Percentiles rank a stretch among this genome's conserved stretches.
These are phyloP conservation scores for Sporothrix mexicana DNA, from an alignment of 2,329 filamentous ascomycete genomes.

Conservation along the genomic window DNA sequence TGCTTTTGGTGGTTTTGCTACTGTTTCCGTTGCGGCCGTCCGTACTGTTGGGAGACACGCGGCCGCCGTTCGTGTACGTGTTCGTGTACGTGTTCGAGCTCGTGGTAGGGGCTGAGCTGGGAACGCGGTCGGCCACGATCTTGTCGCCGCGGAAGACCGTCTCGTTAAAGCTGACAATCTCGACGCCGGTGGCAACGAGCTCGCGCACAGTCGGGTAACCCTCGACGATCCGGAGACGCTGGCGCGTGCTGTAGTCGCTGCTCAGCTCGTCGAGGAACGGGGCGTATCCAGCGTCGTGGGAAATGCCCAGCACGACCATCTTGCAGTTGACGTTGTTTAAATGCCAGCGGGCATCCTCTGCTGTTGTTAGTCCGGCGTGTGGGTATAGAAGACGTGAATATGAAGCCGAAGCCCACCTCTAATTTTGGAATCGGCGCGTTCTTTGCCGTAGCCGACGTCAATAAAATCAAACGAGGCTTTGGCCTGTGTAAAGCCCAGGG, in stretches of 20 bases:
- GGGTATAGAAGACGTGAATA: neutral
- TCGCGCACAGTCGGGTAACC: slow-evolving; percentile 58
- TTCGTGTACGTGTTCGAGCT: too few species aligned
- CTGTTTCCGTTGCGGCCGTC: slow-evolving; percentile 30
- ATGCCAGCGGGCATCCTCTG: slow-evolving; percentile 62
- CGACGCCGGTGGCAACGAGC: slow-evolving; percentile 54
- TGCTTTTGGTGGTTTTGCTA: neutral
- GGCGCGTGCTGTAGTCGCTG: slow-evolving; percentile 50
- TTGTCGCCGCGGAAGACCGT: slow-evolving; percentile 62
- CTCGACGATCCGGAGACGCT: slow-evolving; percentile 60
- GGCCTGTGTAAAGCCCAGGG: slow-evolving; percentile 64
- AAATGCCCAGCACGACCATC: slow-evolving; percentile 65
- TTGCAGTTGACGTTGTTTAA: slow-evolving; percentile 66
- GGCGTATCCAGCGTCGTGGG: slow-evolving; percentile 66
- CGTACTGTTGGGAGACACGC: neutral
- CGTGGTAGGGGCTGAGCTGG: neutral
- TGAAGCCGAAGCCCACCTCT: slow-evolving; percentile 52
- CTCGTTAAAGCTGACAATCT: slow-evolving; percentile 53
- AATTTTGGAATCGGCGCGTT: slow-evolving; percentile 65
- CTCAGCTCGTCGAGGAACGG: slow-evolving; percentile 63
- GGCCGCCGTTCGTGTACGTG: slow-evolving; percentile 5
- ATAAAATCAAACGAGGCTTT: slow-evolving; percentile 67
- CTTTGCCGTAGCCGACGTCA: slow-evolving; percentile 65
- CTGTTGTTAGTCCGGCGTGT: neutral
- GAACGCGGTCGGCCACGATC: slow-evolving; percentile 47